Evolutionary conservation across 2,329 filamentous ascomycete genomes (phyloP).

Genomic region (Exophiala calicioides): DNA sequence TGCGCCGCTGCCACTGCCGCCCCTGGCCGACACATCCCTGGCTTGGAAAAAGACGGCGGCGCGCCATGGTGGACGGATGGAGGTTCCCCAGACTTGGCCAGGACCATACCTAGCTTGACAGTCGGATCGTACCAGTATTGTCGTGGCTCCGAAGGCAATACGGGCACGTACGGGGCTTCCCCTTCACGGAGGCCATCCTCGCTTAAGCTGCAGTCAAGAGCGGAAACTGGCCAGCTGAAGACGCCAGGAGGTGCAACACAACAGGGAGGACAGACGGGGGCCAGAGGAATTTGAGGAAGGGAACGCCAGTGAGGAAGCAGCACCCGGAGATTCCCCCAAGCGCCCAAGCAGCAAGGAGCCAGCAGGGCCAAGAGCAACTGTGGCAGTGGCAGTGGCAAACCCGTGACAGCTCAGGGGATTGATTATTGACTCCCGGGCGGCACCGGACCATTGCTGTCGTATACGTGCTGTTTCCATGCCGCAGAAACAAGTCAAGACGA

Average conservation of each 20-base stretch:
- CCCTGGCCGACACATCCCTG: slow-evolving; percentile 4
- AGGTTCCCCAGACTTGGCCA: slow-evolving; percentile 20
- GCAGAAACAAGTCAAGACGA: too few species aligned
- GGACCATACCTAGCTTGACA: too few species aligned
- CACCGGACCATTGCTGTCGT: too few species aligned
- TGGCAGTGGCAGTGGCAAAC: slow-evolving; percentile 8
- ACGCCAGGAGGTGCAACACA: slow-evolving; percentile 2
- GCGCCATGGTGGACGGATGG: slow-evolving; percentile 12
- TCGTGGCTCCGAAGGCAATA: too few species aligned
- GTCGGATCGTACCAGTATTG: too few species aligned
- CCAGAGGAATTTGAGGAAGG: neutral
- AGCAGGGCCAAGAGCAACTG: neutral
- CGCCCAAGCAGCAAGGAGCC: slow-evolving; percentile 1
- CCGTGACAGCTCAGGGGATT: too few species aligned
- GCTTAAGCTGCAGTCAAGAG: slow-evolving; percentile 16
- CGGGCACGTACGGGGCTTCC: slow-evolving; percentile 1
- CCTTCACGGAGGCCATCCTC: slow-evolving; percentile 11
- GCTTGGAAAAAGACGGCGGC: slow-evolving; percentile 7
- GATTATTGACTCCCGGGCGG: too few species aligned
- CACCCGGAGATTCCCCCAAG: too few species aligned
- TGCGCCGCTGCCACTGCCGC: slow-evolving; percentile 6
- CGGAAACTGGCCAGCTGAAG: slow-evolving; percentile 2
- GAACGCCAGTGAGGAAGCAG: neutral
- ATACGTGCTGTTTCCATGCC: too few species aligned
- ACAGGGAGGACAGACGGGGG: slow-evolving; percentile 1